These are phyloP conservation scores for Coemansia sp. DNA, from an alignment of 192 early-diverging fungal genomes.

Conservation along the genomic window DNA sequence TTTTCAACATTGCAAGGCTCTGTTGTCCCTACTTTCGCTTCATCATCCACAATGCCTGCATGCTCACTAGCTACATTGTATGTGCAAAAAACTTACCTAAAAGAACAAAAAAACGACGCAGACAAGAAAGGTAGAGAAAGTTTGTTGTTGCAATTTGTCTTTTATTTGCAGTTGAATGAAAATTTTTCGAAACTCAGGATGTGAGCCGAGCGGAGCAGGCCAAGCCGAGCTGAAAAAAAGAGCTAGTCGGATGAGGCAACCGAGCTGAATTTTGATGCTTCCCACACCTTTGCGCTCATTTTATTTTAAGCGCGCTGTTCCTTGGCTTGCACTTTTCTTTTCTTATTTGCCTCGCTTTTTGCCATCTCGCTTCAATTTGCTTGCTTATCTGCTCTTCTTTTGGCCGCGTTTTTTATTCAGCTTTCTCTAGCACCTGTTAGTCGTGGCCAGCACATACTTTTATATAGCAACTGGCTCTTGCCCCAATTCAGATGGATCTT, in stretches of 20 bases:
- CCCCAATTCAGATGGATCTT: slow-evolving; percentile 61
- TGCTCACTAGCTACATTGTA: background rate
- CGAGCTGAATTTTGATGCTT: too few relatives aligned
- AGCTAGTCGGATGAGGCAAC: background rate
- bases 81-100: slow-evolving; percentile 2
- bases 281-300: too few relatives aligned
- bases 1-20: slow-evolving; percentile 22
- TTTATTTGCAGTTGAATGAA: background rate
- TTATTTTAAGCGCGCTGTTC: slow-evolving; percentile 14
- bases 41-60: slow-evolving; percentile 33
- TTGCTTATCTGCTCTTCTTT: background rate
- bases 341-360: slow-evolving; percentile 7
- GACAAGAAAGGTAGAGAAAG: background rate
- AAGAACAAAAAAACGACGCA: background rate
- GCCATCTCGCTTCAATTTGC: slow-evolving; percentile 12
- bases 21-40: slow-evolving; percentile 47
- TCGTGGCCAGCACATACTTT: slow-evolving; percentile 13
- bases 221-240: background rate
- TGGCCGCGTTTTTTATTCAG: background rate
- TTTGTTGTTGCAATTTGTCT: background rate
- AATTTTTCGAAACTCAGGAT: slow-evolving; percentile 4
- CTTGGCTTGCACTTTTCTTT: background rate
- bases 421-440: slow-evolving; percentile 1
- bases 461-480: slow-evolving; percentile 7
- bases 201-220: slow-evolving; percentile 3